Percentiles rank a stretch among this genome's conserved stretches.
Conservation (phyloP, 2,329 filamentous ascomycete species). For the Xylariaceae sp. region DNA sequence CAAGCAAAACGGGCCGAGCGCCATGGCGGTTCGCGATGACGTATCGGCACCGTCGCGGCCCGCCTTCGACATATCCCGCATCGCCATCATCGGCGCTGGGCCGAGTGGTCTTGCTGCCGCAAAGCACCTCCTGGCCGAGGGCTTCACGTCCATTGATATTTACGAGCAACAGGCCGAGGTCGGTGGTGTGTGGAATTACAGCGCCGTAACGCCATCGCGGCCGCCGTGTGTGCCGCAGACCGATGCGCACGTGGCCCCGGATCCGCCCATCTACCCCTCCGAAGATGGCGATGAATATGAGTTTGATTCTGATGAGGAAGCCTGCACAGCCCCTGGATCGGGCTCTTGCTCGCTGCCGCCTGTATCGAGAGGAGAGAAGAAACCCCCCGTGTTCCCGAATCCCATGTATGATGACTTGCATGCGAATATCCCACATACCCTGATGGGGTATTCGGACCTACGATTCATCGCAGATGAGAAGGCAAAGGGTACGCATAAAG, state of each 20-base stretch:
- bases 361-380: conserved; percentile 8
- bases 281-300: conserved; percentile 12
- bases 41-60: not conserved
- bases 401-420: conserved; percentile 79
- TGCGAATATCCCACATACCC: conserved; percentile 74
- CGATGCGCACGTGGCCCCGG: conserved; percentile 55
- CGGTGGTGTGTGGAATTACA: conserved; percentile 86
- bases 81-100: conserved; percentile 80
- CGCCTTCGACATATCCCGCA: conserved; percentile 48
- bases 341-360: conserved; percentile 16
- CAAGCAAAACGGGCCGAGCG: not conserved
- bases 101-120: conserved; percentile 73
- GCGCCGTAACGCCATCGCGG: conserved; percentile 37
- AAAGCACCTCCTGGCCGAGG: conserved; percentile 71
- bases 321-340: conserved; percentile 16
- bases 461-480: conserved; percentile 49
- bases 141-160: conserved; percentile 61
- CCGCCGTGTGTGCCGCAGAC: conserved; percentile 61
- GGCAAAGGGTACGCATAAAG: conserved; percentile 10
- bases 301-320: conserved; percentile 21
- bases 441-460: conserved; percentile 77
- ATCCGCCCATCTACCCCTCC: conserved; percentile 53
- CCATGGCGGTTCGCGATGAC: not conserved
- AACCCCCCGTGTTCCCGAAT: conserved; percentile 63
- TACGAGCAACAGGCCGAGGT: conserved; percentile 75